A percentile compares a stretch with the other conserved stretches of the same genome.
Evolutionary conservation across 2,329 filamentous ascomycete genomes (phyloP).

Genomic region (Penicillium corylophilum): DNA sequence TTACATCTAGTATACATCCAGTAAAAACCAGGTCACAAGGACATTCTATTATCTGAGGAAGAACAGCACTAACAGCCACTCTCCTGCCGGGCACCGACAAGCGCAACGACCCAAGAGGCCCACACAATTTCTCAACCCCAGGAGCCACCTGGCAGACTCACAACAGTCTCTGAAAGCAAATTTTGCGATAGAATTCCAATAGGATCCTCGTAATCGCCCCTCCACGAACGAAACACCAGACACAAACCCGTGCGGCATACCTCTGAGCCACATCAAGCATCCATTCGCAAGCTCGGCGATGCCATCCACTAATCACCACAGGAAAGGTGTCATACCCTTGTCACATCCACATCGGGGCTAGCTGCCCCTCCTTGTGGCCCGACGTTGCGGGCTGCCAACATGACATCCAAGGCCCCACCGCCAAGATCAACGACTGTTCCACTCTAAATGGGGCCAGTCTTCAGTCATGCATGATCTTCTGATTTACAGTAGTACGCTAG

Average conservation of each 20-base stretch:
- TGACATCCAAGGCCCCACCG: slow-evolving; percentile 60
- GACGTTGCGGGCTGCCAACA: slow-evolving; percentile 54
- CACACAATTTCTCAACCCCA: slow-evolving; percentile 50
- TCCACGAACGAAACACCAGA: slow-evolving; percentile 55
- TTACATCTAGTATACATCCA: slow-evolving; percentile 62
- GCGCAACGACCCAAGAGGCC: slow-evolving; percentile 59
- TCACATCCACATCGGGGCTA: slow-evolving; percentile 60
- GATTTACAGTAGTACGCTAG: slow-evolving; percentile 19
- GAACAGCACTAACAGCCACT: too few species aligned
- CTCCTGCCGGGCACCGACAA: slow-evolving; percentile 58
- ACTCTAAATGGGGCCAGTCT: slow-evolving; percentile 32
- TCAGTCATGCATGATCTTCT: slow-evolving; percentile 21
- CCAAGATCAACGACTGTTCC: slow-evolving; percentile 60
- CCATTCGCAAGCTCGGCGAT: slow-evolving; percentile 38
- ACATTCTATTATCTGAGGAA: too few species aligned
- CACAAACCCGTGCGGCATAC: slow-evolving; percentile 43
- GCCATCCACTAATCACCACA: neutral
- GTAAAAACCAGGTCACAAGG: too few species aligned
- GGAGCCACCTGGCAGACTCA: slow-evolving; percentile 57
- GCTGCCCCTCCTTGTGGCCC: slow-evolving; percentile 47
- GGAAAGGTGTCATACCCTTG: slow-evolving; percentile 42
- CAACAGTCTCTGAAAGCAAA: slow-evolving; percentile 64
- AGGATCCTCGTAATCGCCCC: slow-evolving; percentile 54
- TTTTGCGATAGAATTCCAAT: slow-evolving; percentile 47
- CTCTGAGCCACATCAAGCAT: slow-evolving; percentile 55